phyloP scores from a whole-genome alignment of 192 early-diverging fungal species.

The Polychytrium aggregatum region DNA sequence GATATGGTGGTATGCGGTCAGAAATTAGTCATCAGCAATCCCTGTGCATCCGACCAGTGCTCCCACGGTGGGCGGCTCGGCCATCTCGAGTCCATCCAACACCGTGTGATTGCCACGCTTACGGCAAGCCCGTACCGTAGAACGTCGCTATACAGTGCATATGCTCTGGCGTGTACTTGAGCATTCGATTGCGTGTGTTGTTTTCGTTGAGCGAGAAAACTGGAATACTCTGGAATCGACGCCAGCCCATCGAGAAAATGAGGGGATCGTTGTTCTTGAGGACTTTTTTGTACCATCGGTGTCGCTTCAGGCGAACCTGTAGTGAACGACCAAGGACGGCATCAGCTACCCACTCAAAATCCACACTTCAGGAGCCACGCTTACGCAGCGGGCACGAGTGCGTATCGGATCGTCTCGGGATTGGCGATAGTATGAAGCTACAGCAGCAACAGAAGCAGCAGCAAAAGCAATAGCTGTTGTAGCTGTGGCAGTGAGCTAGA shows the following conservation, averaged over 20 bases:
- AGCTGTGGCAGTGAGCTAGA: not conserved
- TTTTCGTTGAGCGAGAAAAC: constrained; percentile 76
- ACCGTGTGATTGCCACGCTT: too few relatives aligned
- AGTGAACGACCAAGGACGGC: not conserved
- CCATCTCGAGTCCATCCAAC: too few relatives aligned
- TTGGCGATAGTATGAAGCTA: too few relatives aligned
- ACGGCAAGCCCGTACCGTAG: constrained; percentile 44
- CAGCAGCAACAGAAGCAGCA: too few relatives aligned
- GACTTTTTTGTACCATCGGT: constrained; percentile 92
- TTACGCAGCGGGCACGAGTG: too few relatives aligned
- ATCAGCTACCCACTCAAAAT: not conserved
- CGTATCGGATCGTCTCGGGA: too few relatives aligned
- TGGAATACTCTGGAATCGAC: constrained; percentile 94
- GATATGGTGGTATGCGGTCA: too few relatives aligned
- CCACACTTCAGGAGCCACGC: too few relatives aligned
- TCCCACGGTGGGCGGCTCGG: too few relatives aligned
- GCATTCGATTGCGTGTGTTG: constrained; percentile 87
- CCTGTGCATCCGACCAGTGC: too few relatives aligned
- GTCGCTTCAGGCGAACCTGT: constrained; percentile 87
- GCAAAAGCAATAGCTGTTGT: not conserved
- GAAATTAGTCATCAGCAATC: too few relatives aligned
- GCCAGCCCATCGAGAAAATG: constrained; percentile 96
- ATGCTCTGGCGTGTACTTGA: constrained; percentile 99
- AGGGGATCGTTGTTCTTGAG: constrained; percentile 97
- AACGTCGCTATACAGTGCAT: constrained; percentile 98